Evolutionary conservation across 495 filamentous ascomycete genomes (phyloP).

Genomic region (Elaphomyces granulatus): DNA sequence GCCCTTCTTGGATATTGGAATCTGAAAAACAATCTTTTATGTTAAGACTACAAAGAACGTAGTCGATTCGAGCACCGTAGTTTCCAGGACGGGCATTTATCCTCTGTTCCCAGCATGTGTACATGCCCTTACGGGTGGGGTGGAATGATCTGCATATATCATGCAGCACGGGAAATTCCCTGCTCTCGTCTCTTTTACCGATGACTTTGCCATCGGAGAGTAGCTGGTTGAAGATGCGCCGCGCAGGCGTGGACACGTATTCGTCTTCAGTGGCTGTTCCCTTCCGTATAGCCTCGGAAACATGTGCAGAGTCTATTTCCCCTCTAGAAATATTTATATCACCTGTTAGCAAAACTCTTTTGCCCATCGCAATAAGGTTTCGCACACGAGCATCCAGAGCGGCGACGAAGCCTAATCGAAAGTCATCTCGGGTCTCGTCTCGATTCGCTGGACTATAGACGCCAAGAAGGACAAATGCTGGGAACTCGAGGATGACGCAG

Average conservation of each 20-base stretch:
- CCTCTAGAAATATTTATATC: constrained; percentile 80
- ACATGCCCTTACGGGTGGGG: constrained; percentile 72
- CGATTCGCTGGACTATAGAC: constrained; percentile 80
- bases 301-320: constrained; percentile 58
- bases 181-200: constrained; percentile 53
- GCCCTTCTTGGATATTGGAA: constrained; percentile 88
- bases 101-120: constrained; percentile 84
- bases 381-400: constrained; percentile 69
- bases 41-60: constrained; percentile 65
- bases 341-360: constrained; percentile 69
- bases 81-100: constrained; percentile 84
- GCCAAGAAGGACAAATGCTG: constrained; percentile 85
- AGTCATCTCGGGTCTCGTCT: constrained; percentile 72
- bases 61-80: constrained; percentile 83
- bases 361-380: constrained; percentile 68
- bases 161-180: constrained; percentile 62
- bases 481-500: constrained; percentile 86
- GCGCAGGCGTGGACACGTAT: constrained; percentile 58
- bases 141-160: constrained; percentile 82
- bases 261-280: constrained; percentile 48
- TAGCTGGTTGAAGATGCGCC: constrained; percentile 74
- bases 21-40: constrained; percentile 77
- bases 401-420: constrained; percentile 65
- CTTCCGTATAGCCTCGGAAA: constrained; percentile 56
- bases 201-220: constrained; percentile 56